phyloP scores from a whole-genome alignment of 805 yeast species.

The Yamadazyma scolyti region DNA sequence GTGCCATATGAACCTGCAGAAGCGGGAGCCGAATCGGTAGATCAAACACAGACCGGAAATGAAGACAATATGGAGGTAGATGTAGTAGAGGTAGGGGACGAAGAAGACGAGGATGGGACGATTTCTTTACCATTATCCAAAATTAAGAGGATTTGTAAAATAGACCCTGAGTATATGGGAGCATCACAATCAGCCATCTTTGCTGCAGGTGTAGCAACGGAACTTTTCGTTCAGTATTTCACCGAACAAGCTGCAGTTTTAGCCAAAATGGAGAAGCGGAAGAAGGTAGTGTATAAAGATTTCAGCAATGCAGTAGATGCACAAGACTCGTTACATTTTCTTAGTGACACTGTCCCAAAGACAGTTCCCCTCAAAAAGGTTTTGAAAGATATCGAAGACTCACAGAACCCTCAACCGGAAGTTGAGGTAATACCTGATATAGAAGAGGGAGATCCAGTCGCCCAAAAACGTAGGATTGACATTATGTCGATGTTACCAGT shows the following conservation, averaged over 20 bases:
- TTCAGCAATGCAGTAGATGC: slow-evolving; percentile 59
- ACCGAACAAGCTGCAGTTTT: slow-evolving; percentile 66
- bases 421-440: slow-evolving; percentile 4
- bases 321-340: slow-evolving; percentile 58
- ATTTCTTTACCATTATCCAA: slow-evolving; percentile 59
- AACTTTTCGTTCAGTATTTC: slow-evolving; percentile 64
- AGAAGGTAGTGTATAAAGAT: slow-evolving; percentile 68
- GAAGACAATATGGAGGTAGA: slow-evolving; percentile 11
- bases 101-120: slow-evolving; percentile 20
- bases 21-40: slow-evolving; percentile 5
- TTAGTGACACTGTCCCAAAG: slow-evolving; percentile 66
- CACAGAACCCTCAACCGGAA: neutral
- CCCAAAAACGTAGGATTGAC: slow-evolving; percentile 3
- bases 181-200: slow-evolving; percentile 72
- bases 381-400: slow-evolving; percentile 23
- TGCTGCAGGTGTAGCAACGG: slow-evolving; percentile 75
- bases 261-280: slow-evolving; percentile 63
- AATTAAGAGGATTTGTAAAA: slow-evolving; percentile 66
- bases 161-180: slow-evolving; percentile 69
- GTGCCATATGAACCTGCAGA: slow-evolving; percentile 4
- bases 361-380: slow-evolving; percentile 50
- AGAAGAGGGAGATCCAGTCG: slow-evolving; percentile 2
- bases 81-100: slow-evolving; percentile 12
- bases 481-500: slow-evolving; percentile 9
- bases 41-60: slow-evolving; percentile 8